These are phyloP conservation scores for Dictyostelium citrinum DNA, from an alignment of 78 protist species.

Conservation along the genomic window DNA sequence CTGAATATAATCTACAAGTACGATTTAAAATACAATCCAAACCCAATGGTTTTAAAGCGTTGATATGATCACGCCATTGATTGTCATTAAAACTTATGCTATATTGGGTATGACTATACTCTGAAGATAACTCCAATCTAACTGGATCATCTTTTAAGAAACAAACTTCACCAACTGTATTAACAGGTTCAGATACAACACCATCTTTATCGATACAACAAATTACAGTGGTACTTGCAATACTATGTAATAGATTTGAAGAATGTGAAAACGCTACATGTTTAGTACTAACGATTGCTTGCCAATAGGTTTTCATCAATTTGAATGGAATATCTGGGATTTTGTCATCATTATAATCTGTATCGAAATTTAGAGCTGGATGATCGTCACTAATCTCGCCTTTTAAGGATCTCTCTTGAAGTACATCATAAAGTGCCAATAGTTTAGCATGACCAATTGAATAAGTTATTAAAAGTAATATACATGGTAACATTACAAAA, in stretches of 20 bases:
- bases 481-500: slow-evolving; percentile 61
- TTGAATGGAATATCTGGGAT: slow-evolving; percentile 60
- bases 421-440: slow-evolving; percentile 62
- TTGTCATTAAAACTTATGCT: slow-evolving; percentile 54
- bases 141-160: slow-evolving; percentile 34
- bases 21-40: slow-evolving; percentile 67
- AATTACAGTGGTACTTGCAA: slow-evolving; percentile 58
- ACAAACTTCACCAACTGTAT: slow-evolving; percentile 46
- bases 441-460: slow-evolving; percentile 72
- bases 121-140: slow-evolving; percentile 53
- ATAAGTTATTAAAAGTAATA: slow-evolving; percentile 24
- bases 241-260: slow-evolving; percentile 29
- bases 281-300: slow-evolving; percentile 41
- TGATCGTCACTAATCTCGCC: slow-evolving; percentile 60
- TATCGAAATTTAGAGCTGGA: slow-evolving; percentile 63
- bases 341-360: slow-evolving; percentile 27
- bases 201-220: slow-evolving; percentile 79
- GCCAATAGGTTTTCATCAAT: slow-evolving; percentile 53
- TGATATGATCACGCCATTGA: slow-evolving; percentile 68
- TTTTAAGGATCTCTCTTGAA: slow-evolving; percentile 51
- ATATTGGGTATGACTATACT: slow-evolving; percentile 58
- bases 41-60: slow-evolving; percentile 73
- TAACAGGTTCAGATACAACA: slow-evolving; percentile 72
- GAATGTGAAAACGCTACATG: slow-evolving; percentile 76
- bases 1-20: slow-evolving; percentile 43